These are phyloP conservation scores for Alternaria sp. DNA, from an alignment of 2,329 filamentous ascomycete genomes.

Conservation along the genomic window DNA sequence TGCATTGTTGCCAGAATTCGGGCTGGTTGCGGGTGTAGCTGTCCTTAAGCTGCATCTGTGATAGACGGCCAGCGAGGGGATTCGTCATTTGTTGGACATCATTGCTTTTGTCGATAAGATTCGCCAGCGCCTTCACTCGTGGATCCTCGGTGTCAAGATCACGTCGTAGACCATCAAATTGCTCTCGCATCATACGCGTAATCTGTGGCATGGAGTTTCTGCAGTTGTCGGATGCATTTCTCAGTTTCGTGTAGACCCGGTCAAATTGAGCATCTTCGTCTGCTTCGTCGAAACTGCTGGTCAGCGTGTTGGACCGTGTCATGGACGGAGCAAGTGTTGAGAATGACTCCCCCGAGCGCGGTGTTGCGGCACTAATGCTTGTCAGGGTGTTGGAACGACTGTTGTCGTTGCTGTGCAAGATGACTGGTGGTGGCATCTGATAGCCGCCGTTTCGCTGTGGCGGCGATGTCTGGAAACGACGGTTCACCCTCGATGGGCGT, in stretches of 20 bases:
- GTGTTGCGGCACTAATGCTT: slow-evolving; percentile 65
- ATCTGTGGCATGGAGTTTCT: slow-evolving; percentile 71
- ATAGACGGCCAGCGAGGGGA: slow-evolving; percentile 74
- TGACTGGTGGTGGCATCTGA: slow-evolving; percentile 49
- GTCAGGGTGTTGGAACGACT: slow-evolving; percentile 64
- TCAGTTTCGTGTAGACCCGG: slow-evolving; percentile 78
- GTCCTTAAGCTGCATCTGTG: slow-evolving; percentile 84
- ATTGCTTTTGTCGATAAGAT: slow-evolving; percentile 75
- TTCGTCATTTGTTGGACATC: slow-evolving; percentile 77
- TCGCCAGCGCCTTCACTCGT: slow-evolving; percentile 54
- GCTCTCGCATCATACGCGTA: slow-evolving; percentile 36
- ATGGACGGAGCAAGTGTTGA: slow-evolving; percentile 61
- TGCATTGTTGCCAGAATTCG: slow-evolving; percentile 75
- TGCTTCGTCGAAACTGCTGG: slow-evolving; percentile 68
- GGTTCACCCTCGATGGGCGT: slow-evolving; percentile 36
- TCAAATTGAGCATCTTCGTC: slow-evolving; percentile 86
- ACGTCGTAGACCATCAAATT: slow-evolving; percentile 39
- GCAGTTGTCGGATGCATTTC: slow-evolving; percentile 76
- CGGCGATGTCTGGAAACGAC: slow-evolving; percentile 44
- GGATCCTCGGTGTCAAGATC: slow-evolving; percentile 47
- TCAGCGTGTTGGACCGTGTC: slow-evolving; percentile 58
- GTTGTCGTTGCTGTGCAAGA: slow-evolving; percentile 56
- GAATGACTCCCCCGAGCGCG: slow-evolving; percentile 84
- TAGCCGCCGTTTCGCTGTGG: slow-evolving; percentile 44
- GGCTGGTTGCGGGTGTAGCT: slow-evolving; percentile 73